These are phyloP conservation scores for Russula sp. DNA, from an alignment of 768 basidiomycete genomes.

Conservation along the genomic window DNA sequence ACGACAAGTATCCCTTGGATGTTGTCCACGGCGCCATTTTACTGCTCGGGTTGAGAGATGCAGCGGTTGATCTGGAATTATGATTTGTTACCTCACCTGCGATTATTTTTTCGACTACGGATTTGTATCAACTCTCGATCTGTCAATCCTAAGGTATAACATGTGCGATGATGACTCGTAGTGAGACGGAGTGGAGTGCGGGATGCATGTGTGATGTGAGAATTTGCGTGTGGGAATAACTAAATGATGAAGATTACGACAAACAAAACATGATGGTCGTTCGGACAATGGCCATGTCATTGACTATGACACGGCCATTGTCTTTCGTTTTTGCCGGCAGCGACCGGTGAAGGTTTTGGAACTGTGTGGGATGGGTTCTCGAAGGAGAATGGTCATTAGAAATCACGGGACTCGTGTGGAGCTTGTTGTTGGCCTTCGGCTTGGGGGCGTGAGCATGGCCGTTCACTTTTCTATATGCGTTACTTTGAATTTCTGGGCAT, in stretches of 20 bases:
- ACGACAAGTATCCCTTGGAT: constrained; percentile 33
- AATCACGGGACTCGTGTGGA: neutral
- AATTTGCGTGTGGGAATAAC: constrained; percentile 27
- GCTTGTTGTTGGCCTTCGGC: constrained; percentile 18
- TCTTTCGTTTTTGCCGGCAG: constrained; percentile 56
- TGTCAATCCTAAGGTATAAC: constrained; percentile 32
- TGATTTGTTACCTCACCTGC: constrained; percentile 13
- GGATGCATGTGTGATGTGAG: constrained; percentile 12
- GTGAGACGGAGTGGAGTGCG: constrained; percentile 6
- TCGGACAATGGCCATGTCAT: neutral
- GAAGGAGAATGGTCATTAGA: constrained; percentile 7
- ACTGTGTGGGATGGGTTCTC: constrained; percentile 10
- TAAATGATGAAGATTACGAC: constrained; percentile 28
- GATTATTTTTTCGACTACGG: constrained; percentile 6
- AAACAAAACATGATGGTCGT: constrained; percentile 11
- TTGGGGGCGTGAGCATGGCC: constrained; percentile 14
- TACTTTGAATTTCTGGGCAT: constrained; percentile 10
- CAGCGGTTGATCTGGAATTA: constrained; percentile 1
- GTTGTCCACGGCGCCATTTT: constrained; percentile 36
- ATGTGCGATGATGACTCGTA: constrained; percentile 21
- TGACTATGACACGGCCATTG: constrained; percentile 36
- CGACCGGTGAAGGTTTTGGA: constrained; percentile 31
- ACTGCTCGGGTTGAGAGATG: constrained; percentile 29
- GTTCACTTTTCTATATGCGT: constrained; percentile 19
- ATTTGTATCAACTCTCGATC: constrained; percentile 26